These are phyloP conservation scores for Rugosomyces carneus DNA, from an alignment of 1,284 basidiomycete genomes.

Conservation along the genomic window DNA sequence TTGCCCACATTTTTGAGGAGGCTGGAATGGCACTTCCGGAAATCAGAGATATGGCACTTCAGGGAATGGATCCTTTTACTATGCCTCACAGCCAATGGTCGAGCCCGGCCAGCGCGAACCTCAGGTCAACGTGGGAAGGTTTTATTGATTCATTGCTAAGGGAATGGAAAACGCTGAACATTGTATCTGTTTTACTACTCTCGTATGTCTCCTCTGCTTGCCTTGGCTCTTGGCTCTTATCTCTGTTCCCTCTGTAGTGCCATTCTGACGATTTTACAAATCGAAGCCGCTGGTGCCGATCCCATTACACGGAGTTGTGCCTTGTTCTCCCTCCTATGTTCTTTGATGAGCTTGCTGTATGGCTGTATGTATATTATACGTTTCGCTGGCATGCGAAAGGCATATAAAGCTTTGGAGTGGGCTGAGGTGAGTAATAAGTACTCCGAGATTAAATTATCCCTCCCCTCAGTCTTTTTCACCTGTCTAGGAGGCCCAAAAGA, in stretches of 20 bases:
- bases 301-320: conserved; percentile 53
- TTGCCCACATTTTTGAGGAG: conserved; percentile 13
- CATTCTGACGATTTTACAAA: conserved; percentile 62
- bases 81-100: background rate
- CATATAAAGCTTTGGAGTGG: conserved; percentile 62
- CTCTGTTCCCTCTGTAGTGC: conserved; percentile 34
- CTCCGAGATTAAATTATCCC: background rate
- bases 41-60: conserved; percentile 2
- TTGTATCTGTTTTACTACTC: conserved; percentile 39
- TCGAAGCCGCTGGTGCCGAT: conserved; percentile 42
- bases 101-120: background rate
- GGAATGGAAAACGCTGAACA: conserved; percentile 75
- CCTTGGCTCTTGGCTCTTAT: background rate
- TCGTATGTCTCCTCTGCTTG: conserved; percentile 15
- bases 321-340: conserved; percentile 53
- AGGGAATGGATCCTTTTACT: background rate
- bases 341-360: conserved; percentile 60
- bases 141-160: conserved; percentile 57
- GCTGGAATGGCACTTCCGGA: conserved; percentile 7
- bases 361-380: conserved; percentile 66
- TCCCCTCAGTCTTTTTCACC: background rate
- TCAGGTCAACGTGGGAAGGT: conserved; percentile 24
- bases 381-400: conserved; percentile 59
- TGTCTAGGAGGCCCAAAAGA: conserved; percentile 47
- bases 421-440: conserved; percentile 40